Evolutionary conservation across 1,139 yeast species (phyloP).

Genomic region (Nematodospora anomalae): DNA sequence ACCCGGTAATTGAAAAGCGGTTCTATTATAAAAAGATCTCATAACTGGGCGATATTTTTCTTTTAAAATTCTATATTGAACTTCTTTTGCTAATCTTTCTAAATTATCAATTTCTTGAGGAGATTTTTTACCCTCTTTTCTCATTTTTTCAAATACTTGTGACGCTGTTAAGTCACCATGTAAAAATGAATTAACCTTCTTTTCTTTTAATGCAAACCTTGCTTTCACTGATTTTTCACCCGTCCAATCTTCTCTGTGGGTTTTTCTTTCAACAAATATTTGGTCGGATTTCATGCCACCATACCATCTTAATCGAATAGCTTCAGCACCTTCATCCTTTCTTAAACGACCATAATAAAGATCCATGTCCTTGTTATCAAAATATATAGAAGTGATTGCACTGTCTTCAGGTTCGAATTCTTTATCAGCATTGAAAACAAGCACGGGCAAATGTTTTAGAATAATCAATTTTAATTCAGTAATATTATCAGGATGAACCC

Average conservation of each 20-base stretch:
- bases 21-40: slow-evolving; percentile 94
- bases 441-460: slow-evolving; percentile 90
- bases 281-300: slow-evolving; percentile 96
- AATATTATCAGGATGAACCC: slow-evolving; percentile 99
- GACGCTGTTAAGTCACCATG: slow-evolving; percentile 81
- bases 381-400: slow-evolving; percentile 95
- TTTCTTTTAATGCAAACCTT: slow-evolving; percentile 88
- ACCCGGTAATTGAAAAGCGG: slow-evolving; percentile 98
- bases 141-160: slow-evolving; percentile 87
- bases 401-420: slow-evolving; percentile 93
- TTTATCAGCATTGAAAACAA: slow-evolving; percentile 93
- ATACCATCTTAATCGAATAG: slow-evolving; percentile 96
- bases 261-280: slow-evolving; percentile 93
- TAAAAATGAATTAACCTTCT: slow-evolving; percentile 80
- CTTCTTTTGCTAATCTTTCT: slow-evolving; percentile 89
- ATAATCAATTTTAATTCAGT: slow-evolving; percentile 94
- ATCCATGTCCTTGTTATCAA: slow-evolving; percentile 85
- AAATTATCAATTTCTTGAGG: slow-evolving; percentile 84
- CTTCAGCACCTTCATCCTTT: slow-evolving; percentile 98
- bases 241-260: slow-evolving; percentile 99
- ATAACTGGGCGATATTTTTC: slow-evolving; percentile 88
- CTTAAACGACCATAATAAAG: slow-evolving; percentile 90
- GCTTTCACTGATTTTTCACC: slow-evolving; percentile 99
- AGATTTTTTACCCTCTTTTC: slow-evolving; percentile 89
- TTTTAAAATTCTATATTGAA: slow-evolving; percentile 83